Percentiles rank a stretch among this genome's conserved stretches.
These are phyloP conservation scores for Calonectria fujianensis DNA, from an alignment of 2,329 filamentous ascomycete species.

Conservation along the genomic window DNA sequence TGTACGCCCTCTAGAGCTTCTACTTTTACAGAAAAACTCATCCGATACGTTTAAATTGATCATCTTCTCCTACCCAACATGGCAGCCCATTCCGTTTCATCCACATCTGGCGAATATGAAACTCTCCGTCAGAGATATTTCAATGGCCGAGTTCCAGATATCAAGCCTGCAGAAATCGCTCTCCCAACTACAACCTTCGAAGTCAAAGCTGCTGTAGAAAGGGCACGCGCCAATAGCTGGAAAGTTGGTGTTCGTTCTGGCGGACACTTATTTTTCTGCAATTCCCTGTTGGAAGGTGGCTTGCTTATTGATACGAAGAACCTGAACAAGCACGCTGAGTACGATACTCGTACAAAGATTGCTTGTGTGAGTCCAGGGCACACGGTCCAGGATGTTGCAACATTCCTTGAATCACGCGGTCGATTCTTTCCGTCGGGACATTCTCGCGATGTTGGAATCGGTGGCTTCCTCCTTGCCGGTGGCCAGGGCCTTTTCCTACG, in stretches of 20 bases:
- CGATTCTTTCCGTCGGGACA: not conserved
- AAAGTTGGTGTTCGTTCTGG: not conserved
- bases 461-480: not conserved
- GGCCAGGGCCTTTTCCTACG: not conserved
- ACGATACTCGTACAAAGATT: not conserved
- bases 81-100: not conserved
- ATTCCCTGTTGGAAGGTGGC: not conserved
- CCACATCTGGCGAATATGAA: not conserved
- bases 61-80: not conserved
- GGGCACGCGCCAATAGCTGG: not conserved
- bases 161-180: not conserved
- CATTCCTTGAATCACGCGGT: not conserved
- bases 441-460: not conserved
- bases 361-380: not conserved
- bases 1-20: too few relatives aligned
- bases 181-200: not conserved
- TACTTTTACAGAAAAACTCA: too few relatives aligned
- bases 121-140: not conserved
- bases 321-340: not conserved
- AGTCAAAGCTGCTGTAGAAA: not conserved
- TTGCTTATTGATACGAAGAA: not conserved
- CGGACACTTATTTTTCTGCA: not conserved
- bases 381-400: not conserved
- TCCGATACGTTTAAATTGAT: not conserved
- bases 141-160: not conserved